Percentiles rank a stretch among this genome's conserved stretches.
Conservation (phyloP, 495 filamentous ascomycete genomes). For the Schizothecium vesticola region DNA sequence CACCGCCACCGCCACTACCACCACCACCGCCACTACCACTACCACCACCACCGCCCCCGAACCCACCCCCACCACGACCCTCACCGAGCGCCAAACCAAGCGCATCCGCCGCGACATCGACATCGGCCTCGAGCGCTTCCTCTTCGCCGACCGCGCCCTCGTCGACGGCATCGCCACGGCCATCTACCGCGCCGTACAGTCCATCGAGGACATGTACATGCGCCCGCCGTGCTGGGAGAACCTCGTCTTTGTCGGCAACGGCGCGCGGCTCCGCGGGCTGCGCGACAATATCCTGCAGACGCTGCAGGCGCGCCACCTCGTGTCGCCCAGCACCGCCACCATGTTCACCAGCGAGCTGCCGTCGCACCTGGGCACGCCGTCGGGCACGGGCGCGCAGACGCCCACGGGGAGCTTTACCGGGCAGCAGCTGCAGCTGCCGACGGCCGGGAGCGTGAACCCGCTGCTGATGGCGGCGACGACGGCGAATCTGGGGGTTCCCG, state of each 20-base stretch:
- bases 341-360: conserved; percentile 97
- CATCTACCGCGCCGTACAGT: conserved; percentile 73
- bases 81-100: conserved; percentile 34
- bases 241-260: conserved; percentile 82
- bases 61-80: not conserved
- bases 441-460: conserved; percentile 68
- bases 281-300: conserved; percentile 79
- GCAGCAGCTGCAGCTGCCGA: conserved; percentile 46
- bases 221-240: conserved; percentile 85
- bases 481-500: conserved; percentile 52
- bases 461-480: conserved; percentile 90
- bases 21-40: conserved; percentile 20
- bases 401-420: conserved; percentile 62
- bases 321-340: conserved; percentile 83
- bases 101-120: conserved; percentile 67
- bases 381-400: conserved; percentile 86
- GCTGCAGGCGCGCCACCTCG: conserved; percentile 73
- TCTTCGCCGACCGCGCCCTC: conserved; percentile 65
- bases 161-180: conserved; percentile 75
- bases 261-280: conserved; percentile 76
- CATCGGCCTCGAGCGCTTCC: conserved; percentile 82
- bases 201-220: conserved; percentile 71
- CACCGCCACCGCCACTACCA: not conserved
- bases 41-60: conserved; percentile 13
- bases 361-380: conserved; percentile 81